A percentile compares a stretch with the other conserved stretches of the same genome.
These are phyloP conservation scores for Elongisporangium undulatum DNA, from an alignment of 352 stramenopile species.

Conservation along the genomic window DNA sequence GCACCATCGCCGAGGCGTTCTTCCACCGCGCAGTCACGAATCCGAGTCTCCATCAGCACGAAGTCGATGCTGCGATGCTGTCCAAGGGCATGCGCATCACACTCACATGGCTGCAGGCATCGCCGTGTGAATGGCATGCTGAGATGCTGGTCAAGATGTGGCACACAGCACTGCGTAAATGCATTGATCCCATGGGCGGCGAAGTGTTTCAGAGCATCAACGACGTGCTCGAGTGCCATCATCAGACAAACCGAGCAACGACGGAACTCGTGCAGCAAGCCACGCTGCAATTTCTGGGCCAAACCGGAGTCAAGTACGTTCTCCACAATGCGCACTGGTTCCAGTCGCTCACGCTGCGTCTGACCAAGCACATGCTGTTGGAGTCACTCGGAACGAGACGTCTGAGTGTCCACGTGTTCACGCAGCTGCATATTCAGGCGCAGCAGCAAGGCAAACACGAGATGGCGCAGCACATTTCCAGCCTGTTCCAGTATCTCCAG, in stretches of 20 bases:
- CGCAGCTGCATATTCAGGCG: conserved; percentile 30
- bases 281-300: conserved; percentile 49
- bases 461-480: conserved; percentile 30
- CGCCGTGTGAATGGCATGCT: conserved; percentile 69
- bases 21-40: conserved; percentile 55
- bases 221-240: conserved; percentile 54
- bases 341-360: conserved; percentile 28
- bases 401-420: conserved; percentile 32
- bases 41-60: conserved; percentile 23
- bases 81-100: conserved; percentile 39
- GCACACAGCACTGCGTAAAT: conserved; percentile 48
- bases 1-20: conserved; percentile 55
- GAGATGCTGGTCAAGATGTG: conserved; percentile 51
- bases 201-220: conserved; percentile 44
- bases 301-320: conserved; percentile 27
- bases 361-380: conserved; percentile 58
- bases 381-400: conserved; percentile 40
- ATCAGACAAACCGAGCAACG: conserved; percentile 17
- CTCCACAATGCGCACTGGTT: conserved; percentile 26
- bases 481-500: conserved; percentile 32
- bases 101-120: conserved; percentile 49
- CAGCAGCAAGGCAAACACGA: conserved; percentile 11
- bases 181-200: conserved; percentile 24
- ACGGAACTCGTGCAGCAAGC: conserved; percentile 47
- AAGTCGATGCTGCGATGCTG: conserved; percentile 46